Conservation (phyloP, 2,329 filamentous ascomycete species). For the Colletotrichum lini region DNA sequence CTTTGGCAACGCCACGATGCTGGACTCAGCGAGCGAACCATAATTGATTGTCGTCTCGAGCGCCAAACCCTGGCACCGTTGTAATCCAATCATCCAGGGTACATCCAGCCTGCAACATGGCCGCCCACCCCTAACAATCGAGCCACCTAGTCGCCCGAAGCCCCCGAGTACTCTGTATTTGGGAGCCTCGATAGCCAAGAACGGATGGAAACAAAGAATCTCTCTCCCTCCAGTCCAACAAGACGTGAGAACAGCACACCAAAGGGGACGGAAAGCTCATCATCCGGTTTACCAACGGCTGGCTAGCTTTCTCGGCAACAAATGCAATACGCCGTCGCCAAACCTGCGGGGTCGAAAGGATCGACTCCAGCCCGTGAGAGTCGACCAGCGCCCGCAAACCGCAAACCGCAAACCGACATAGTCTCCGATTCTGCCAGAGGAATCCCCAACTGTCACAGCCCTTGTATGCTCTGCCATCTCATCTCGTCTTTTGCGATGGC, state of each 20-base stretch:
- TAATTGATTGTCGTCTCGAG: conserved; percentile 21
- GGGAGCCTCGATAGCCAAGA: conserved; percentile 25
- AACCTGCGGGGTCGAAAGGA: conserved; percentile 25
- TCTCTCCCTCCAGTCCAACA: conserved; percentile 10
- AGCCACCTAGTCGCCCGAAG: conserved; percentile 5
- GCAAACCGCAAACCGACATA: conserved; percentile 16
- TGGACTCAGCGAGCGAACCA: conserved; percentile 8
- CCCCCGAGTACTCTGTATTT: not conserved
- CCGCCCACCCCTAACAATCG: conserved; percentile 14
- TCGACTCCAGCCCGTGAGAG: conserved; percentile 17
- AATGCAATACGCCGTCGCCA: not conserved
- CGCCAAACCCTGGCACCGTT: conserved; percentile 10
- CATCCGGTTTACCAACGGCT: conserved; percentile 24
- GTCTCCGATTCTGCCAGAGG: conserved; percentile 10
- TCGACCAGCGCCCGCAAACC: conserved; percentile 24
- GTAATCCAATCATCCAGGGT: conserved; percentile 18
- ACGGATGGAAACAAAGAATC: conserved; percentile 18
- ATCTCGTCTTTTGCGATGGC: conserved; percentile 19
- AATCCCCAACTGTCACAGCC: conserved; percentile 15
- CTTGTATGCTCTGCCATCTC: conserved; percentile 33
- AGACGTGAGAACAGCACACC: conserved; percentile 13
- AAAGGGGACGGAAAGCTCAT: conserved; percentile 32
- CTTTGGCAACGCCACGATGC: conserved; percentile 14
- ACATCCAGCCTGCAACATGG: conserved; percentile 1
- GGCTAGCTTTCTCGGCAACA: conserved; percentile 7